Evolutionary conservation across 495 filamentous ascomycete genomes (phyloP).

Genomic region (Platismatia glauca): DNA sequence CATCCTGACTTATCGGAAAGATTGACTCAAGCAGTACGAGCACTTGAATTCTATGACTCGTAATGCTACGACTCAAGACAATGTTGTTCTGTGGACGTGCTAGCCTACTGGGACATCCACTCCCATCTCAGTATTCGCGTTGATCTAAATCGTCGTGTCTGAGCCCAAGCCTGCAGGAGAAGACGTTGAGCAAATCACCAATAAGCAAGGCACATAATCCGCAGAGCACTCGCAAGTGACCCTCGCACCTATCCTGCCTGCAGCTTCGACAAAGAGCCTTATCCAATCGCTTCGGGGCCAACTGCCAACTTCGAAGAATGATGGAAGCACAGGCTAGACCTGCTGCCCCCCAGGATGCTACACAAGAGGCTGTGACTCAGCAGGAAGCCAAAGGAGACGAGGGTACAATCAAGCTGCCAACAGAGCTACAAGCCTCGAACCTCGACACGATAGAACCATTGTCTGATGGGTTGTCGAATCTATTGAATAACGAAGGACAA

Average conservation of each 20-base stretch:
- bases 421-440: neutral
- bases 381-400: neutral
- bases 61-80: neutral
- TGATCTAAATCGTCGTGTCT: neutral
- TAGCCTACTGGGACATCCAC: neutral
- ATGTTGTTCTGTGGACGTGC: constrained; percentile 1
- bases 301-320: too few species aligned
- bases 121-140: neutral
- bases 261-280: neutral
- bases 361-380: neutral
- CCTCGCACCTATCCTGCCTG: neutral
- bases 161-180: neutral
- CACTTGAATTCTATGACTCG: neutral
- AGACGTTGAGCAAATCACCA: neutral
- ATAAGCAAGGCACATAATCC: neutral
- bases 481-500: neutral
- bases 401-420: neutral
- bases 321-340: neutral
- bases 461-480: neutral
- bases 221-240: neutral
- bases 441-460: neutral
- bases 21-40: neutral
- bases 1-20: neutral
- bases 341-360: neutral
- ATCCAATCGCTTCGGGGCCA: too few species aligned